Evolutionary conservation across 345 rosid species (phyloP).

Genomic region (Pseudoturritis turrita): DNA sequence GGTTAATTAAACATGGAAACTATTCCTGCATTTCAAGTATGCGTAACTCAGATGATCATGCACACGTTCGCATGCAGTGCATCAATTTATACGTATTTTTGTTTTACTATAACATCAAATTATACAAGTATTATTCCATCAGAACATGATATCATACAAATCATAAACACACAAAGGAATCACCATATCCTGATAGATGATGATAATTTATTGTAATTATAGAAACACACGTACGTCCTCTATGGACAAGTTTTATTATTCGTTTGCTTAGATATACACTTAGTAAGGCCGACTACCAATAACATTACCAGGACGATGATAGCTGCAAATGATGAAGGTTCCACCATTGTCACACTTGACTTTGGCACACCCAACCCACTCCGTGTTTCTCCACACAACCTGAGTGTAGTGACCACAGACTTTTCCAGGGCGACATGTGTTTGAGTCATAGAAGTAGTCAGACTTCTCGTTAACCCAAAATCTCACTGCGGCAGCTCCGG

Average conservation of each 20-base stretch:
- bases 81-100: not conserved
- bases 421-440: slow-evolving; percentile 6
- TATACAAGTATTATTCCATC: not conserved
- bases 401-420: slow-evolving; percentile 40
- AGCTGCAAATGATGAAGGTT: slow-evolving; percentile 51
- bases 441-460: not conserved
- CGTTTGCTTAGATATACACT: not conserved
- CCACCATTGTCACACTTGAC: slow-evolving; percentile 51
- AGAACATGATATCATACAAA: not conserved
- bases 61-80: not conserved
- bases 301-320: slow-evolving; percentile 48
- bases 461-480: slow-evolving; percentile 27
- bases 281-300: slow-evolving; percentile 39
- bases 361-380: slow-evolving; percentile 57
- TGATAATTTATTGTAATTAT: slow-evolving; percentile 8
- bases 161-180: not conserved
- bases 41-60: not conserved
- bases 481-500: slow-evolving; percentile 26
- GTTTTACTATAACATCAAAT: not conserved
- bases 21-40: no score
- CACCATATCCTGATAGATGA: slow-evolving; percentile 11
- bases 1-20: no score
- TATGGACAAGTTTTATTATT: slow-evolving; percentile 25
- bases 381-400: slow-evolving; percentile 54
- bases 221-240: slow-evolving; percentile 8